Conservation (phyloP, 257 asterid genomes). For the Fraxinus cuspidata region DNA sequence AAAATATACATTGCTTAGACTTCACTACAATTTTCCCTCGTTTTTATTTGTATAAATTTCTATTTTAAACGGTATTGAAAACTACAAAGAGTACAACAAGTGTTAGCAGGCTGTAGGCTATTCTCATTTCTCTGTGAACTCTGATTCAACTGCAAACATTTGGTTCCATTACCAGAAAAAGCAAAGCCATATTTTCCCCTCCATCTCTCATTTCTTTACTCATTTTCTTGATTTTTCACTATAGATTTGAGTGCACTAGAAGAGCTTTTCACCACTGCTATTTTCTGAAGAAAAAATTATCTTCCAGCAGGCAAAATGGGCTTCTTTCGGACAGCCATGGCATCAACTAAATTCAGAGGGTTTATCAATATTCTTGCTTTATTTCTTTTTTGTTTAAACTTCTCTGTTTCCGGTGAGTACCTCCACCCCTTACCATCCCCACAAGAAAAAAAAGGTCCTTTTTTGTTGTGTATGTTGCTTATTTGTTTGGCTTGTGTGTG, state of each 20-base stretch:
- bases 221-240: neutral
- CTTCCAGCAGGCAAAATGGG: neutral
- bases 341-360: neutral
- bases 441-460: neutral
- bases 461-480: neutral
- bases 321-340: neutral
- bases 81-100: neutral
- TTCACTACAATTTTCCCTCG: neutral
- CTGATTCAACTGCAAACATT: neutral
- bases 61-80: neutral
- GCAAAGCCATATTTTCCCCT: neutral
- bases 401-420: neutral
- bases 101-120: neutral
- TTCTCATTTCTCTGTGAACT: neutral
- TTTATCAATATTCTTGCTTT: neutral
- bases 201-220: neutral
- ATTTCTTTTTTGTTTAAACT: neutral
- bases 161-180: neutral
- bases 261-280: neutral
- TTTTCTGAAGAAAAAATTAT: neutral
- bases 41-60: neutral
- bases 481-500: neutral
- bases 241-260: neutral
- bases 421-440: neutral
- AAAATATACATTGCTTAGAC: neutral